Evolutionary conservation across 371 early-diverging fungal species (phyloP), one percentile per base, ranked within the genome.

Genomic region (Nematocida ironsii): DNA sequence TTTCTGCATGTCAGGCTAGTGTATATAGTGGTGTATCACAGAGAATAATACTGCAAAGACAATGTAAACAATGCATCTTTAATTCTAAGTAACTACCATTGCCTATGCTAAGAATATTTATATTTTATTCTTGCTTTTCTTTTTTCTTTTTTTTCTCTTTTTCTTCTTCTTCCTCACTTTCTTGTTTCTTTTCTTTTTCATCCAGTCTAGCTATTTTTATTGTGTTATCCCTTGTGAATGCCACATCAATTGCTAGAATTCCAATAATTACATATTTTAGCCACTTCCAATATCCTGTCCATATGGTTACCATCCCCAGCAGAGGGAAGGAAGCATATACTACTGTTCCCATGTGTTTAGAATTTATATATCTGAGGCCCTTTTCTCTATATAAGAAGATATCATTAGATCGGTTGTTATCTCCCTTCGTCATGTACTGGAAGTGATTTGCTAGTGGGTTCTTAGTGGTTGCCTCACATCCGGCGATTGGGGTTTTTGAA

Each of bases 331-430:
- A 74, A n/a, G 82, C 88, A 70, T 83, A 69, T 27, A 86, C 87
- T 66, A 72, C 57, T 42, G 75, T 78, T 11, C 62, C 72, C 25
- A 86, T 76, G 62, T 88, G 86, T 9, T 57, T 47, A 57, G 66
- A 74, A 2, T 62, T 60, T 18, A 89, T 67, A 52, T 94, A 95
- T 89, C 91, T 90, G 88, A 94, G 93, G 3, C 91, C 90, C 57
- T 85, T 86, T 9, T 56, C 7, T 85, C 92, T 91, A 83, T 97
- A 97, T 47, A 97, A 88, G 5, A 90, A 92, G 33, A 95, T 92
- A 86, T 98, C 99, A 85, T 97, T 93, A 5, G 87, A 88, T n/a
- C 83, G 72, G 87, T 98, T 98, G 87, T 95, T 93, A 87, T 98
- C 99, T 60, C 99, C 99, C 88, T 98, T 98, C 55, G 99, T 98